Evolutionary conservation across 2,329 filamentous ascomycete species (phyloP).

Genomic region (Harringtonia aguacate): DNA sequence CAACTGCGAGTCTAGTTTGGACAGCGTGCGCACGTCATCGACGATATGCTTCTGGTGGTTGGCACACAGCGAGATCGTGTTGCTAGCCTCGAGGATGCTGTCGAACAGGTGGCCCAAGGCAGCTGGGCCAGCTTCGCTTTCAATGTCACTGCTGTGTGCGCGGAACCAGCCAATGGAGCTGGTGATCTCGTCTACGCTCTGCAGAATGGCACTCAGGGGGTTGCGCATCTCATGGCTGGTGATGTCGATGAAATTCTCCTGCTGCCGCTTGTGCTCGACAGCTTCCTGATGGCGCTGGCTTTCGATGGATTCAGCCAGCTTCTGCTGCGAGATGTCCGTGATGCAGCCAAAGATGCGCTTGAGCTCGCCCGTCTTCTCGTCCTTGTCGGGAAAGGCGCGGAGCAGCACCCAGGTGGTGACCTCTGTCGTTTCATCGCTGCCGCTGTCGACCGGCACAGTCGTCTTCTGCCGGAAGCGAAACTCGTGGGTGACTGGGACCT

Average conservation of each 20-base stretch:
- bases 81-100: conserved; percentile 60
- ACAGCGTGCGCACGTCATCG: conserved; percentile 61
- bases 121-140: conserved; percentile 10
- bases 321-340: conserved; percentile 78
- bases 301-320: conserved; percentile 74
- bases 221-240: conserved; percentile 70
- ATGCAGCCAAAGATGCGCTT: conserved; percentile 73
- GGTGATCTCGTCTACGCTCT: conserved; percentile 65
- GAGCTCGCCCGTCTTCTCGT: conserved; percentile 47
- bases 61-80: conserved; percentile 70
- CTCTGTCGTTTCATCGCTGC: conserved; percentile 33
- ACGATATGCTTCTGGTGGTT: conserved; percentile 71
- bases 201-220: conserved; percentile 61
- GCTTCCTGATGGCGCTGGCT: conserved; percentile 70
- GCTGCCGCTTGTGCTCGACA: conserved; percentile 64
- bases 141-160: conserved; percentile 12
- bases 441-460: conserved; percentile 48
- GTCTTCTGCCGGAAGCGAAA: conserved; percentile 68
- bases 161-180: conserved; percentile 35
- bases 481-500: conserved; percentile 56
- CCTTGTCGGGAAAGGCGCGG: conserved; percentile 64
- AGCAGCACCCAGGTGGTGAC: conserved; percentile 60
- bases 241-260: conserved; percentile 64
- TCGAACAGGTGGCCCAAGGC: conserved; percentile 38
- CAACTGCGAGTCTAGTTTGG: conserved; percentile 66